Percentiles rank a stretch among this genome's conserved stretches.
These are phyloP conservation scores for Thymus mandschuricus DNA, from an alignment of 257 asterid genomes.

Conservation along the genomic window DNA sequence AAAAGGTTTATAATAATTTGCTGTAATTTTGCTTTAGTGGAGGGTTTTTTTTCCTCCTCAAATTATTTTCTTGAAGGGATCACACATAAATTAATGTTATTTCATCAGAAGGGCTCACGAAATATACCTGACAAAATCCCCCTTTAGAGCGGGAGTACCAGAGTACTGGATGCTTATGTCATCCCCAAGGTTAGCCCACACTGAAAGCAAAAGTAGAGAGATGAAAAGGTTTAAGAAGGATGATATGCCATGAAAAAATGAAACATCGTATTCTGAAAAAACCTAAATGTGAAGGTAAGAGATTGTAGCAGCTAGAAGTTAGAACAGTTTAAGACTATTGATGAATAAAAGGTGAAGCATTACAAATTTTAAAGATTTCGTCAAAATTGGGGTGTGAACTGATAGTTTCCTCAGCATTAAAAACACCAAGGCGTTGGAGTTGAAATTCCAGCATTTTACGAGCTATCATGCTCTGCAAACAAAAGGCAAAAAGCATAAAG, in stretches of 20 bases:
- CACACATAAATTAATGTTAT: constrained; percentile 7
- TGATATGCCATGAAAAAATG: constrained; percentile 17
- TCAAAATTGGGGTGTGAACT: constrained; percentile 85
- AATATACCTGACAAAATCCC: constrained; percentile 92
- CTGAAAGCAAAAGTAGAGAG: constrained; percentile 50
- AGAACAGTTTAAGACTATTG: constrained; percentile 18
- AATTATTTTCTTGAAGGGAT: constrained; percentile 23
- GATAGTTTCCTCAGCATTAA: constrained; percentile 86
- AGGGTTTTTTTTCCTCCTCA: constrained; percentile 1
- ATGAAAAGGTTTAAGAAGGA: constrained; percentile 31
- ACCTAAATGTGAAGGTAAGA: constrained; percentile 20
- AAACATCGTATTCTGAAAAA: constrained; percentile 21
- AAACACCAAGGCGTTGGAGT: constrained; percentile 89
- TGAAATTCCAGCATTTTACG: constrained; percentile 96
- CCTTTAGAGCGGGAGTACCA: constrained; percentile 98
- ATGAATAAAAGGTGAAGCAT: constrained; percentile 37
- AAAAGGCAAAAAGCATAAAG: constrained; percentile 10
- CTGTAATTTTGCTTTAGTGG: constrained; percentile 4
- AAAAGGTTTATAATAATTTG: constrained; percentile 8
- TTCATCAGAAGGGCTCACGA: constrained; percentile 18
- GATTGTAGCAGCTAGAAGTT: constrained; percentile 19
- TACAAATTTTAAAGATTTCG: constrained; percentile 75
- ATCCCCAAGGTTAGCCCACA: constrained; percentile 99
- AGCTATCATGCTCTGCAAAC: constrained; percentile 88
- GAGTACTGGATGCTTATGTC: constrained; percentile 96